A percentile compares a stretch with the other conserved stretches of the same genome.
Evolutionary conservation across 305 asterid species (phyloP).

Genomic region (Fraxinus xanthoxyloides): DNA sequence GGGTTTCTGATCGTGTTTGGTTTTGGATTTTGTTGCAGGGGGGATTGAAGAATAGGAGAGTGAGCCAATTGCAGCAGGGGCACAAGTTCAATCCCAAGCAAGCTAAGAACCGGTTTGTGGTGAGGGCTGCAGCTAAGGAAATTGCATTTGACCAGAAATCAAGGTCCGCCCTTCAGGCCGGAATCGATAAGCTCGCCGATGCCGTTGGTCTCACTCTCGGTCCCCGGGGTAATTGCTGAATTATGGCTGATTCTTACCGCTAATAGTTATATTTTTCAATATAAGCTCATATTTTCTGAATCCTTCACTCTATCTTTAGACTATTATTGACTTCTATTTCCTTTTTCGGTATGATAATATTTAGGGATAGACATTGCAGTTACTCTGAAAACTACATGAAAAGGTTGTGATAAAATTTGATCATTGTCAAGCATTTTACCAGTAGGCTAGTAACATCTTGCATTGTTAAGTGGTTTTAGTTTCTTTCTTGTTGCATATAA

Average conservation of each 20-base stretch:
- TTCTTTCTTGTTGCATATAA: not conserved
- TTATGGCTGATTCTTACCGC: not conserved
- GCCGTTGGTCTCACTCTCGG: slow-evolving; percentile 96
- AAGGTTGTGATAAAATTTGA: not conserved
- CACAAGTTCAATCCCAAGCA: slow-evolving; percentile 53
- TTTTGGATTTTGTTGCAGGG: slow-evolving; percentile 37
- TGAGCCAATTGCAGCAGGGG: slow-evolving; percentile 65
- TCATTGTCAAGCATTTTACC: not conserved
- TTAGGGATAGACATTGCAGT: not conserved
- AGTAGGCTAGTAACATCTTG: not conserved
- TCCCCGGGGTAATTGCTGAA: slow-evolving; percentile 67
- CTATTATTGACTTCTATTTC: not conserved
- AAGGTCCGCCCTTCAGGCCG: slow-evolving; percentile 78
- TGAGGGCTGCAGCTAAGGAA: slow-evolving; percentile 84
- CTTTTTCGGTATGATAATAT: not conserved
- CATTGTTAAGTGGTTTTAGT: not conserved
- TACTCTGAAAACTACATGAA: not conserved
- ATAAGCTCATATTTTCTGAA: not conserved
- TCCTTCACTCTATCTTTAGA: not conserved
- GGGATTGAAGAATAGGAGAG: slow-evolving; percentile 55
- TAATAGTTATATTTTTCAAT: not conserved
- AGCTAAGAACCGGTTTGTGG: slow-evolving; percentile 56
- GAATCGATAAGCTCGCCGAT: slow-evolving; percentile 92
- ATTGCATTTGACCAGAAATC: slow-evolving; percentile 88
- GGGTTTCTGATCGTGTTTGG: not conserved